These are phyloP conservation scores for Quillaja saponaria DNA, from an alignment of 306 rosid genomes.

Conservation along the genomic window DNA sequence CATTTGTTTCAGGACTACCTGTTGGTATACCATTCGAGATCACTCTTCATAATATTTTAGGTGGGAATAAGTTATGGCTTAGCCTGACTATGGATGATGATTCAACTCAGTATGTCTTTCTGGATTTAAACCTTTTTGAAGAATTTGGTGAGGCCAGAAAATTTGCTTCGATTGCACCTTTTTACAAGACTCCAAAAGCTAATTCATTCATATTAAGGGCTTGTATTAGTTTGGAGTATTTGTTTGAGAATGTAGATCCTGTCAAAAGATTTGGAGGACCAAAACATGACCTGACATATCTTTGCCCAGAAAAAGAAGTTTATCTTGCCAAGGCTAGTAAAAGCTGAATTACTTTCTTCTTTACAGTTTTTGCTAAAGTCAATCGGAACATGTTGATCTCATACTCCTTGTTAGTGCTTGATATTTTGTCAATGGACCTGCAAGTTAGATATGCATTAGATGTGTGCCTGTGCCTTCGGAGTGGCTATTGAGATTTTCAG, in stretches of 20 bases:
- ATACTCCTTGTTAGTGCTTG: too few relatives aligned
- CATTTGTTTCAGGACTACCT: slow-evolving; percentile 68
- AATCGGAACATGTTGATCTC: too few relatives aligned
- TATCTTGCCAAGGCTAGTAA: slow-evolving; percentile 45
- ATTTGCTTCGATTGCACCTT: slow-evolving; percentile 47
- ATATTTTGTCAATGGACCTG: too few relatives aligned
- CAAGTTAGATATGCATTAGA: too few relatives aligned
- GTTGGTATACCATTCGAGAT: slow-evolving; percentile 70
- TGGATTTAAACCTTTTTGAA: slow-evolving; percentile 54
- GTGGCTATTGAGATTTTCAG: too few relatives aligned
- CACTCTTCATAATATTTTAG: slow-evolving; percentile 52
- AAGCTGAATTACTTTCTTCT: neutral
- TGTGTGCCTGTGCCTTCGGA: too few relatives aligned
- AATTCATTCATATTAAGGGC: slow-evolving; percentile 41
- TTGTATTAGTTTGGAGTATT: slow-evolving; percentile 59
- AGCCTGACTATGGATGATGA: slow-evolving; percentile 54
- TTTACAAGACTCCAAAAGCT: slow-evolving; percentile 63
- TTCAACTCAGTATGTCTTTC: slow-evolving; percentile 45
- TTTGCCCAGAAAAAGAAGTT: slow-evolving; percentile 63
- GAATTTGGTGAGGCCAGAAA: slow-evolving; percentile 41
- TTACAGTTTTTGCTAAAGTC: too few relatives aligned
- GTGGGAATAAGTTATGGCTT: slow-evolving; percentile 58
- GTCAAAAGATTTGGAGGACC: slow-evolving; percentile 55
- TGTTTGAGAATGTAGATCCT: slow-evolving; percentile 41
- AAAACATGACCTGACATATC: slow-evolving; percentile 51